phyloP scores from a whole-genome alignment of 1,284 basidiomycete genomes.

The Malassezia furfur region DNA sequence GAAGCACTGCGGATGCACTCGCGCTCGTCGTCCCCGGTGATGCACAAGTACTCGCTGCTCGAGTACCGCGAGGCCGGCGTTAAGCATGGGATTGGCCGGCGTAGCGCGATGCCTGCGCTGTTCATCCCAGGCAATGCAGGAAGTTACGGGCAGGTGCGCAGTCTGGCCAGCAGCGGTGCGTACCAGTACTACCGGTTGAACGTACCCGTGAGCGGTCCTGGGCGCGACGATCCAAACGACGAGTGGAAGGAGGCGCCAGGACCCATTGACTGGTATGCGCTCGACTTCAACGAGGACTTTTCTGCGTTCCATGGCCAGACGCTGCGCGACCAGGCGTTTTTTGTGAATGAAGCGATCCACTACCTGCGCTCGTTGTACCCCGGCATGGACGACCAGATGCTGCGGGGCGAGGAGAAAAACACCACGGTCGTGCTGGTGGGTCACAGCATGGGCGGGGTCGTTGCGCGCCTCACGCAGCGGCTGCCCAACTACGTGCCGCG shows the following conservation, averaged over 20 bases:
- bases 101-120: conserved; percentile 59
- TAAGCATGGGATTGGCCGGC: not conserved
- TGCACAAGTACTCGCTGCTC: conserved; percentile 68
- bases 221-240: conserved; percentile 2
- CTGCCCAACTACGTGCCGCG: conserved; percentile 52
- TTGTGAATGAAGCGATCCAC: conserved; percentile 62
- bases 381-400: conserved; percentile 38
- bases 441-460: conserved; percentile 98
- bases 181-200: conserved; percentile 61
- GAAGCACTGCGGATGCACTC: conserved; percentile 51
- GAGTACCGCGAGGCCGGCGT: conserved; percentile 66
- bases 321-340: conserved; percentile 69
- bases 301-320: conserved; percentile 90
- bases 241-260: conserved; percentile 27
- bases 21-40: conserved; percentile 58
- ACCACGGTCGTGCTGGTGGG: conserved; percentile 65
- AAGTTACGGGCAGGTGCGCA: conserved; percentile 83
- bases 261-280: conserved; percentile 18
- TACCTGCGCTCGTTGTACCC: conserved; percentile 73
- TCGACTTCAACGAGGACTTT: conserved; percentile 94
- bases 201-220: not conserved
- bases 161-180: conserved; percentile 80
- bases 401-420: conserved; percentile 40
- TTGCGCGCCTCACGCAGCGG: conserved; percentile 61
- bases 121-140: conserved; percentile 98